Evolutionary conservation across 306 rosid genomes (phyloP), one percentile per base, ranked within the genome.

Genomic region (Vicia villosa): DNA sequence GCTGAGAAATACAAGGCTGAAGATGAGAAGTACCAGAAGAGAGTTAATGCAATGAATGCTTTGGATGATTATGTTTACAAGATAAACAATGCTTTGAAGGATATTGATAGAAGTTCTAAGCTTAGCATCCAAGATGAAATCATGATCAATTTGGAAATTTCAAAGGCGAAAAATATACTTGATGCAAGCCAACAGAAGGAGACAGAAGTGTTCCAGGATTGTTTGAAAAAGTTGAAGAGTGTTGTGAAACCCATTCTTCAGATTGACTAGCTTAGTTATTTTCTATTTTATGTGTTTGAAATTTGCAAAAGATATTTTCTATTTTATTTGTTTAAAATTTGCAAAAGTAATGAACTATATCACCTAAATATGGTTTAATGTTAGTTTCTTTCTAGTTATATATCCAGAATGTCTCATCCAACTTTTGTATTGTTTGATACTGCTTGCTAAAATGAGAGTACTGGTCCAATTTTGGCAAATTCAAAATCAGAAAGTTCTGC

Each of bases 1-100:
- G 84, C 82, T 0, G 77, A 83, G 79, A 75, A 40, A 11, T 78
- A 80, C 77, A 66, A 86, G 74, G 73, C 67, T 0, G 86, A 86
- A 17, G 90, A 86, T 1, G 75, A 69, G 2, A 76, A 80, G 60
- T 81, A 61, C 63, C 47, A 49, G 72, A 78, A 78, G 64, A 83
- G 69, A 71, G 80, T 66, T 0, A 67, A 60, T 5, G 55, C 86
- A 7, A 9, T 45, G 51, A 45, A n/a, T 45, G 51, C 20, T 45
- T n/a, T 45, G 3, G 51, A 45, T n/a, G 20, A 83, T 72, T 45
- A 45, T 4, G 20, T 45, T n/a, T n/a, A 45, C 19, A 15, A 13
- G 19, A 45, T 45, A 45, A 45, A 15, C 19, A 45, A 45, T 4
- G 51, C 51, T n/a, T 14, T 45, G 19, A 15, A 81, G 71, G 77